Percentiles rank a stretch among this genome's conserved stretches.
Conservation (phyloP, 345 rosid genomes). For the Gossypium herbaceum region DNA sequence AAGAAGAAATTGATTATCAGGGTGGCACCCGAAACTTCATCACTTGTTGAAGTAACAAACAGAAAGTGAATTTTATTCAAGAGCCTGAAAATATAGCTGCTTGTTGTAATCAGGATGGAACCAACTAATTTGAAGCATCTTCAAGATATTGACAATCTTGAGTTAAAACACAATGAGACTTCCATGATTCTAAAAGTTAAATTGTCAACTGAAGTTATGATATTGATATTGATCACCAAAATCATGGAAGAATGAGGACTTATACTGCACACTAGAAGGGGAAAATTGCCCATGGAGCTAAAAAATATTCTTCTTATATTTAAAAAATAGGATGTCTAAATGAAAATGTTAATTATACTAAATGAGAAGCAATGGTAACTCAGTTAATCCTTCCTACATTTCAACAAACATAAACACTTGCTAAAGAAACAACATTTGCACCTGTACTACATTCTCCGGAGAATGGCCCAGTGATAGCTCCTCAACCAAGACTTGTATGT, state of each 20-base stretch:
- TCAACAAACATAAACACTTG: neutral
- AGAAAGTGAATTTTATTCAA: neutral
- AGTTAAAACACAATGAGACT: neutral
- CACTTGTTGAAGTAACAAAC: neutral
- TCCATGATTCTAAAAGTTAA: neutral
- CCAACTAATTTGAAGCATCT: neutral
- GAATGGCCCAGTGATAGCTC: slow-evolving; percentile 25
- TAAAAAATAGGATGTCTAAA: neutral
- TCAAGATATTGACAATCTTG: neutral
- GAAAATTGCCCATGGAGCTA: neutral
- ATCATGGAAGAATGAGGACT: neutral
- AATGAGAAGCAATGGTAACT: neutral
- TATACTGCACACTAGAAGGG: neutral
- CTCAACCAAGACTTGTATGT: slow-evolving; percentile 35
- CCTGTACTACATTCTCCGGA: slow-evolving; percentile 54
- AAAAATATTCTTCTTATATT: neutral
- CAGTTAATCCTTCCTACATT: neutral
- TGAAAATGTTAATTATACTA: neutral
- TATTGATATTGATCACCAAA: neutral
- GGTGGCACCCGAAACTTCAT: slow-evolving; percentile 13
- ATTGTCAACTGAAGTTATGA: neutral
- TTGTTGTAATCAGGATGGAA: neutral
- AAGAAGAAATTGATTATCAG: neutral
- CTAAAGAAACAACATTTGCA: slow-evolving; percentile 12
- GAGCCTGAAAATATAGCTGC: neutral